These are phyloP conservation scores for Plasmodiophora brassicae DNA, from an alignment of 208 protist species.

Conservation along the genomic window DNA sequence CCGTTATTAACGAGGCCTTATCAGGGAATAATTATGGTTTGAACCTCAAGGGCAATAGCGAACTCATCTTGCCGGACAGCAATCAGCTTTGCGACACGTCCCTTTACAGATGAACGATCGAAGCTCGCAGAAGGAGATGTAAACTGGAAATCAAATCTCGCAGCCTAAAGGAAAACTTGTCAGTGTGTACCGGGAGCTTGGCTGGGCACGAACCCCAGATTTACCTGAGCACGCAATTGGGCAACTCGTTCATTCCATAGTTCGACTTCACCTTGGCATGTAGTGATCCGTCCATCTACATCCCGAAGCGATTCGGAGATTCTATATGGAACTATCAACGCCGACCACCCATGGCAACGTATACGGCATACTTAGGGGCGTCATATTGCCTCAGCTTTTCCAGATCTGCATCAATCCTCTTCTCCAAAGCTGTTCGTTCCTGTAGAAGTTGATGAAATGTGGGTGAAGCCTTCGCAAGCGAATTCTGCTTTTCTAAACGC, in stretches of 20 bases:
- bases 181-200: not conserved
- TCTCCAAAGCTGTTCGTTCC: no score
- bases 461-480: no score
- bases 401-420: no score
- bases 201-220: not conserved
- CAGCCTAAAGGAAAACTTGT: not conserved
- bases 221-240: not conserved
- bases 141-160: conserved; percentile 64
- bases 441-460: no score
- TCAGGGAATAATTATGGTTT: not conserved
- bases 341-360: no score
- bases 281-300: not conserved
- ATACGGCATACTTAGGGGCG: no score
- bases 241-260: not conserved
- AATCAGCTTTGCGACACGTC: conserved; percentile 87
- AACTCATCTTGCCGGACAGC: conserved; percentile 15
- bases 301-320: not conserved
- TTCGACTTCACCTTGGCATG: not conserved
- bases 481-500: no score
- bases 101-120: conserved; percentile 67
- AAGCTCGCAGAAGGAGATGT: conserved; percentile 59
- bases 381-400: no score
- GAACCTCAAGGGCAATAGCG: conserved; percentile 45
- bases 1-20: no score
- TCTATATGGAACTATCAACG: no score